Evolutionary conservation across 75 land plant genomes (phyloP), one percentile per base, ranked within the genome.

Genomic region (Pinus tabuliformis): DNA sequence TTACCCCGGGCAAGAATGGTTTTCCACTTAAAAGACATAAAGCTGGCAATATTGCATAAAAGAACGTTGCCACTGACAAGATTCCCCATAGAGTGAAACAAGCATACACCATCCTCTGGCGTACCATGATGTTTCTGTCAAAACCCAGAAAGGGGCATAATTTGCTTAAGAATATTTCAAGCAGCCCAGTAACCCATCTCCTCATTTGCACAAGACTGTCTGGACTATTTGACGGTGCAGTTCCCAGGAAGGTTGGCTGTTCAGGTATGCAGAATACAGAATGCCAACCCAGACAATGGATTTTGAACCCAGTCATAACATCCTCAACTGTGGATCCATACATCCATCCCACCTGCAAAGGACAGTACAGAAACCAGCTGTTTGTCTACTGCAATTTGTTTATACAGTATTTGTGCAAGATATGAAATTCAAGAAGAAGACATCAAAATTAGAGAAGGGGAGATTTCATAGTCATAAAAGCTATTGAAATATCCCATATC

Each of bases 321-420:
- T 87, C 89, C 63, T 87, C 89, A 15, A 60, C 60, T 18, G 77
- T 72, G 0, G 86, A 77, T 56, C 89, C 89, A 60, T 87, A 87
- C 22, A 58, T 24, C 82, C 81, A 84, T 5, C 86, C 86, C 45
- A 87, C 21, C 89, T 87, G 83, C 42, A 68, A 66, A 24, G 42
- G 1, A 17, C 59, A 45, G 36, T 20, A 57, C 49, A 16, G 11
- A 64, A 22, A 7, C 26, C 60, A 24, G 18, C n/a, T 5, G 24
- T 20, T 70, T 26, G 13, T 3, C 22, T 73, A 57, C 15, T 11
- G 28, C 7, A 45, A 4, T 45, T 9, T 65, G 30, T 17, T 65
- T 36, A 20, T 70, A 11, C 52, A 1, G 16, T 70, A 36, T 49
- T n/a, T n/a, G 12, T 21, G n/a, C n/a, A 18, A n/a, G 56, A 18